Conservation (phyloP, 139 green algal species). For the Coelastrella sp. region DNA sequence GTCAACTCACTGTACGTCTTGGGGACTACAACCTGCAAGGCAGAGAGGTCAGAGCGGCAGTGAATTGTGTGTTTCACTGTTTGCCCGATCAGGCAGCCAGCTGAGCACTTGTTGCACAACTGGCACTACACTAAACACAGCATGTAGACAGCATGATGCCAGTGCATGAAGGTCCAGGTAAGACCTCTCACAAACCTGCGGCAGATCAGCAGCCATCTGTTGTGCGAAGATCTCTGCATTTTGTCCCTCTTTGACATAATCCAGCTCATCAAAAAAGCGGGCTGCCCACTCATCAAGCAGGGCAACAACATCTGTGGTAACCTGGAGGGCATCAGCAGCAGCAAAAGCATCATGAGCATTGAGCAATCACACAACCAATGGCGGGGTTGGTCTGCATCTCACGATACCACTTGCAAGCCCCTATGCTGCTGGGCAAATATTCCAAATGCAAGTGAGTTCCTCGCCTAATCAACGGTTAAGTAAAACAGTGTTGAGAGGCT, state of each 20-base stretch:
- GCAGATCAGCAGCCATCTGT: constrained; percentile 91
- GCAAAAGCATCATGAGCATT: no score
- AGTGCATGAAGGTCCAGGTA: no score
- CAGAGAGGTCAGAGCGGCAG: background rate
- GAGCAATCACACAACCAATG: background rate
- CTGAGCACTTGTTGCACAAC: no score
- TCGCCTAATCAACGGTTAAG: no score
- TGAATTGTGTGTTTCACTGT: no score
- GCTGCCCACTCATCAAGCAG: constrained; percentile 98
- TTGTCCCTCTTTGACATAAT: constrained; percentile 95
- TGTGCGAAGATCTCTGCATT: constrained; percentile 90
- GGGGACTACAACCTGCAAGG: constrained; percentile 92
- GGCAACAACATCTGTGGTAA: constrained; percentile 91
- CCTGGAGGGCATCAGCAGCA: constrained; percentile 20
- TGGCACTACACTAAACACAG: no score
- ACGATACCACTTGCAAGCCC: background rate
- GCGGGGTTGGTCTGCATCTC: background rate
- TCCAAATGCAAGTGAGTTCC: background rate
- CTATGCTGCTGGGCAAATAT: background rate
- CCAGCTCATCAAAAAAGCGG: constrained; percentile 98
- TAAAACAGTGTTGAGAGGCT: no score
- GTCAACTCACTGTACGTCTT: constrained; percentile 87
- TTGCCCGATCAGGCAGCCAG: no score
- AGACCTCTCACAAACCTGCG: constrained; percentile 76
- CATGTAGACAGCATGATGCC: background rate